Evolutionary conservation across 2,329 filamentous ascomycete genomes (phyloP), one percentile per base, ranked within the genome.

Genomic region (Penicillium polonicum): DNA sequence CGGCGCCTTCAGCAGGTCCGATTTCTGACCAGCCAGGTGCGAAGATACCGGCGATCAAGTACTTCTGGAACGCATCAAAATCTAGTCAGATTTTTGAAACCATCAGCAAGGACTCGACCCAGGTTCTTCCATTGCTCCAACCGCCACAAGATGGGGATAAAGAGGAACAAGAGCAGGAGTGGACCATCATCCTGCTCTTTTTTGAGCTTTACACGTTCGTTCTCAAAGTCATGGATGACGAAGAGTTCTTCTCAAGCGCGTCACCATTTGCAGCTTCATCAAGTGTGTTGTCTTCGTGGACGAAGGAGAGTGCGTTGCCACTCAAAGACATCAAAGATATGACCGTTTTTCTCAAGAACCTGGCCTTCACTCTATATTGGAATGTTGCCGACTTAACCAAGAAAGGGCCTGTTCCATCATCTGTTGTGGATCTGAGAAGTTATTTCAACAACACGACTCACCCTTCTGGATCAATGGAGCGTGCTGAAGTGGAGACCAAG

Each of bases 161-260:
- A 71, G 53, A 68, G 65, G 62, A 80, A 70, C 74, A 80, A 75
- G 76, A 81, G 27, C 83, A 87, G 64, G 91, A 97, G 70, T 99
- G 94, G 94, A 87, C 89, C 19, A 87, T 94, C 1, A 85, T 96
- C 42, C 80, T 97, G 0, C 82, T 99, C 0, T 97, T 99, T 70
- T 82, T 99, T 6, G 94, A 99, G 68, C 83, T 99, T 0, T 99
- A 97, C 71, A 91, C 89, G 2, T 97, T 97, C 71, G 86, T 97
- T 2, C 79, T 97, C 13, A 89, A 94, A 65, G 85, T 97, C 35
- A 96, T 93, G 72, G 94, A 99, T 65, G 94, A 99, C 62, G 93
- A 97, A 64, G 94, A 99, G 67, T 99, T 99, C 70, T 89, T 96
- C 60, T 84, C 85, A 56, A 81, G 82, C 55, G 76, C 83, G 60